Evolutionary conservation across 495 filamentous ascomycete genomes (phyloP), one percentile per base, ranked within the genome.

Genomic region (Penicillium mononematosum): DNA sequence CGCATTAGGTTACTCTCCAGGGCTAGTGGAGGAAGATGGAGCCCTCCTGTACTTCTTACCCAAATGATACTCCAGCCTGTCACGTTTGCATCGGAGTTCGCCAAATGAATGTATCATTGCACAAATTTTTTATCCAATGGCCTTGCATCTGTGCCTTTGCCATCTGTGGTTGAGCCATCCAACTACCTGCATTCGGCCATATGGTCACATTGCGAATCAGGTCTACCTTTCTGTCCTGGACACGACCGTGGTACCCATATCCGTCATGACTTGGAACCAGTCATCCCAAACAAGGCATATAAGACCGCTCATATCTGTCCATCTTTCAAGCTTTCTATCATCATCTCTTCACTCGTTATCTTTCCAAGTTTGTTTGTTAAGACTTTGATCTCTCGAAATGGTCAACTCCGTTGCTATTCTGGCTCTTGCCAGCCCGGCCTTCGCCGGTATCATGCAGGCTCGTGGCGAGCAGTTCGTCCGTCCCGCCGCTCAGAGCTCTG

Each of bases 391-490:
- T 62, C 60, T 66, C 72, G 58, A 74, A 62, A 78, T 78, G 75
- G 66, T 77, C 53, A 70, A 73, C 53, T 66, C 68, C 60, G 38
- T 75, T 65, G 70, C 75, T 58, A 56, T 78, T 51, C 56, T 78
- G 66, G 73, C 70, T 44, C 64, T 78, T 63, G 67, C 73, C 54
- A 67, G 64, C 63, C 74, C 74, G 34, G 73, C 73, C 36, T 64
- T 78, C 34, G 75, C 73, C 53, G 73, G 72, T 65, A 67, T 78
- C 38, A 69, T 73, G 48, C 64, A 74, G 53, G 61, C 56, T 45
- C 69, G 64, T 55, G 68, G 63, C 55, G 64, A 56, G 39, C 60
- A 62, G 3, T 55, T 38, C 43, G 29, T 64, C 20, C 45, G 29
- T 36, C 56, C 65, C 42, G 39, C 48, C 19, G 29, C 48, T 48